phyloP scores from a whole-genome alignment of 148 eudicot genomes.

The Chenopodium formosanum region DNA sequence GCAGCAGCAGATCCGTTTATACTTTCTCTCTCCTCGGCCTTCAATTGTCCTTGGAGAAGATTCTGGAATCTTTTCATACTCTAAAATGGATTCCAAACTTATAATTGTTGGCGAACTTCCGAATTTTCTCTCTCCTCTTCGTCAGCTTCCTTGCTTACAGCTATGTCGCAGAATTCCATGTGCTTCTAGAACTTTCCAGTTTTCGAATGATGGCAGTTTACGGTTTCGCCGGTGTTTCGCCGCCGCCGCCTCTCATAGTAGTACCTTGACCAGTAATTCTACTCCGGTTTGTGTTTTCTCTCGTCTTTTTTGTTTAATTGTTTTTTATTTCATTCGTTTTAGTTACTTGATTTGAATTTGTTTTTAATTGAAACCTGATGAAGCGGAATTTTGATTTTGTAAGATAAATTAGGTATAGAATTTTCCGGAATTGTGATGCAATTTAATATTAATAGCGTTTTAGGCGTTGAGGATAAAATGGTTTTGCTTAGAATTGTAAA shows the following conservation, averaged over 20 bases:
- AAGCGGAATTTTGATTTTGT: background rate
- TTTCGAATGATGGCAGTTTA: constrained; percentile 1
- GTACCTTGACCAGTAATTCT: constrained; percentile 26
- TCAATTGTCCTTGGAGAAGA: background rate
- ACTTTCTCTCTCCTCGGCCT: background rate
- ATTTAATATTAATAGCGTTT: background rate
- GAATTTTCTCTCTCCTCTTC: constrained; percentile 25
- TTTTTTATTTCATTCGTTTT: background rate
- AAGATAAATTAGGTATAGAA: background rate
- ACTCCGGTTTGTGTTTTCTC: constrained; percentile 21
- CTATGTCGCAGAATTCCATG: constrained; percentile 19
- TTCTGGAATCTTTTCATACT: too few relatives aligned
- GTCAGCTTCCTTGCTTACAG: constrained; percentile 24
- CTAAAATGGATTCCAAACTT: constrained; percentile 40
- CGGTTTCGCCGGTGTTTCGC: constrained; percentile 24
- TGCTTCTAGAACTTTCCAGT: constrained; percentile 29
- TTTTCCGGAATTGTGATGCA: background rate
- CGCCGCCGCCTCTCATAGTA: constrained; percentile 15
- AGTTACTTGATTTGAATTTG: background rate
- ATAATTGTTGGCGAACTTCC: constrained; percentile 31
- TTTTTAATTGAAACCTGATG: background rate
- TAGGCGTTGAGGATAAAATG: background rate
- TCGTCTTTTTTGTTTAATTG: background rate
- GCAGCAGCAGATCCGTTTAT: background rate
- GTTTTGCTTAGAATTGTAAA: background rate